Evolutionary conservation across 140 eudicot genomes (phyloP).

Genomic region (Erigeron philadelphicus): DNA sequence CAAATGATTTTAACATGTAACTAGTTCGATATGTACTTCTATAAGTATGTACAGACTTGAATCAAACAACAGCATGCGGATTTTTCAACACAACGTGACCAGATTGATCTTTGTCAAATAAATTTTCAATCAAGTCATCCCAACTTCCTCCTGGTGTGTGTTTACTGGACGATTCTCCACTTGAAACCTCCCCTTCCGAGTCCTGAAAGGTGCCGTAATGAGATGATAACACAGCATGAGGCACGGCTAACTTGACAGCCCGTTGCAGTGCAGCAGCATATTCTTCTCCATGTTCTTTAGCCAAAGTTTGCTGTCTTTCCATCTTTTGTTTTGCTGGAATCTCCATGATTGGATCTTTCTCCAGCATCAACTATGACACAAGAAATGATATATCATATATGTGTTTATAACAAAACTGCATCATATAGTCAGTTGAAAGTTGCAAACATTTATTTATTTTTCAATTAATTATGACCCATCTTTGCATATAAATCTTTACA

Average conservation of each 20-base stretch:
- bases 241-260: conserved; percentile 68
- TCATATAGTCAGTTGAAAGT: too few species aligned
- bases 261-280: conserved; percentile 65
- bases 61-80: conserved; percentile 31
- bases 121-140: conserved; percentile 60
- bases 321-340: conserved; percentile 72
- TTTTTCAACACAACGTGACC: conserved; percentile 57
- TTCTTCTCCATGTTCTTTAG: conserved; percentile 67
- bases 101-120: conserved; percentile 65
- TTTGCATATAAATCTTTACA: too few species aligned
- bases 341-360: conserved; percentile 55
- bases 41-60: background rate
- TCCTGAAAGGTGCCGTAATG: conserved; percentile 74
- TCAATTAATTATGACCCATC: too few species aligned
- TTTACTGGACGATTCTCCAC: conserved; percentile 40
- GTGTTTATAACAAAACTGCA: background rate
- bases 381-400: background rate
- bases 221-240: conserved; percentile 66
- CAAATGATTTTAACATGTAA: too few species aligned
- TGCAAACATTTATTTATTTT: too few species aligned
- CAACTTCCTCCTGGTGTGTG: conserved; percentile 47
- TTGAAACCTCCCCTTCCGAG: conserved; percentile 38
- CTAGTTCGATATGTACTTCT: background rate
- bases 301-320: conserved; percentile 73
- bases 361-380: conserved; percentile 62